Evolutionary conservation across 768 basidiomycete species (phyloP), one percentile per base, ranked within the genome.

Genomic region (Tubosaeta sp.): DNA sequence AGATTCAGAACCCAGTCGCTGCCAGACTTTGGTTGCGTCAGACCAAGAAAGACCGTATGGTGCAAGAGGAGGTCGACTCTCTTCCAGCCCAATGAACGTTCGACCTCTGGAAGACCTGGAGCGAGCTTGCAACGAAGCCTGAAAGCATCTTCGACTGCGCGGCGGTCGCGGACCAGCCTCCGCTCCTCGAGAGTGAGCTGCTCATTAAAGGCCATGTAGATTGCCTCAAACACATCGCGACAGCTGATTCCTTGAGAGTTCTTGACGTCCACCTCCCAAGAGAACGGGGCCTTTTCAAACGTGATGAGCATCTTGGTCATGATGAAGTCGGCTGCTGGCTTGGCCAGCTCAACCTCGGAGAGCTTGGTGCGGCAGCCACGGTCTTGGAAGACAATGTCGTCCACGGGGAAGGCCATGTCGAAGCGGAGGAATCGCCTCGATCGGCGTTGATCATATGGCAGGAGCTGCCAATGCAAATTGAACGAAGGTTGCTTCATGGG

Each of bases 161-260:
- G 57, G 27, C 61, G 61, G 36, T 60, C 48, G 38, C 49, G 51
- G 50, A 67, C 58, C 21, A 68, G 67, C 51, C 71, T 57, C 49
- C 68, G 71, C 29, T 85, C 82, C 30, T 73, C 69, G 21, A 59
- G 57, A 1, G 76, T 75, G 61, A 86, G 66, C 8, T 69, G 71
- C 32, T 69, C 63, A 42, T 74, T 64, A 53, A 76, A 80, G 6
- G 73, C 66, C 38, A 77, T 72, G 59, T 80, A 76, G 24, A 87
- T 82, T 10, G 75, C 78, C 48, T 75, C 64, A 59, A 84, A 82
- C 30, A 87, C 74, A 46, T 86, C 83, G 21, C 77, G 71, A 57
- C 81, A 78, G 13, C 76, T 67, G 49, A 85, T 69, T 12, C 77
- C 76, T 36, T 63, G 63, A 19, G 67, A 44, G 32, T 75, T 71